phyloP scores from a whole-genome alignment of 208 protist species.

The Acanthamoeba sp. region DNA sequence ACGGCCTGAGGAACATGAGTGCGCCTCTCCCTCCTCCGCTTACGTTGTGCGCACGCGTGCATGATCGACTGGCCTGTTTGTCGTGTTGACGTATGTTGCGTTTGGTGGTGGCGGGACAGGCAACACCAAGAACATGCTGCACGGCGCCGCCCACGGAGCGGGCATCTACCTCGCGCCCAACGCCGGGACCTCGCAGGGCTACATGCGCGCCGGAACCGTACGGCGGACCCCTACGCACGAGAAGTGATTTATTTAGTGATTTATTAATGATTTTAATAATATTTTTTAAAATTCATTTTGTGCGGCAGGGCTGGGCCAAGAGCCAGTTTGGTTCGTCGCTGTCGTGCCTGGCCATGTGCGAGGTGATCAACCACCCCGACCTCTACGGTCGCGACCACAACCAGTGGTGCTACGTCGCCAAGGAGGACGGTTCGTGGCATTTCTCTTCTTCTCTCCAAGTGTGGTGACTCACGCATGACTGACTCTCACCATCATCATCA shows the following conservation, averaged over 20 bases:
- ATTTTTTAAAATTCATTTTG: too few species aligned
- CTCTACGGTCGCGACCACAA: constrained; percentile 58
- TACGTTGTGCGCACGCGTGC: not conserved
- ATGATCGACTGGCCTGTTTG: too few species aligned
- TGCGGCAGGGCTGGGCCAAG: constrained; percentile 48
- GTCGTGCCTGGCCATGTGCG: constrained; percentile 80
- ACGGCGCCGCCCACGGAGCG: constrained; percentile 83
- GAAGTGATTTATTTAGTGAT: too few species aligned
- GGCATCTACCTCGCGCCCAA: constrained; percentile 84
- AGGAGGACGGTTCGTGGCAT: constrained; percentile 27
- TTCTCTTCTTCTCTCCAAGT: not conserved
- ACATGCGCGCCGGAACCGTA: constrained; percentile 72
- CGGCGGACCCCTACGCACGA: not conserved
- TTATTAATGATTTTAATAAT: too few species aligned
- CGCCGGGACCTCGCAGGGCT: constrained; percentile 75
- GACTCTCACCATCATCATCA: not conserved
- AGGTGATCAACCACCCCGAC: constrained; percentile 76
- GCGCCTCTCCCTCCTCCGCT: too few species aligned
- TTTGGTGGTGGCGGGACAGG: too few species aligned
- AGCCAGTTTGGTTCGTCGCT: constrained; percentile 56
- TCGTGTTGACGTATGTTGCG: too few species aligned
- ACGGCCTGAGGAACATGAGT: constrained; percentile 81
- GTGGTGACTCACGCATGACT: not conserved
- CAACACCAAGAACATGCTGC: constrained; percentile 77
- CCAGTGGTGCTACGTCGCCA: constrained; percentile 71